Evolutionary conservation across 2,329 filamentous ascomycete genomes (phyloP).

Genomic region (Calonectria pseudoturangicola): DNA sequence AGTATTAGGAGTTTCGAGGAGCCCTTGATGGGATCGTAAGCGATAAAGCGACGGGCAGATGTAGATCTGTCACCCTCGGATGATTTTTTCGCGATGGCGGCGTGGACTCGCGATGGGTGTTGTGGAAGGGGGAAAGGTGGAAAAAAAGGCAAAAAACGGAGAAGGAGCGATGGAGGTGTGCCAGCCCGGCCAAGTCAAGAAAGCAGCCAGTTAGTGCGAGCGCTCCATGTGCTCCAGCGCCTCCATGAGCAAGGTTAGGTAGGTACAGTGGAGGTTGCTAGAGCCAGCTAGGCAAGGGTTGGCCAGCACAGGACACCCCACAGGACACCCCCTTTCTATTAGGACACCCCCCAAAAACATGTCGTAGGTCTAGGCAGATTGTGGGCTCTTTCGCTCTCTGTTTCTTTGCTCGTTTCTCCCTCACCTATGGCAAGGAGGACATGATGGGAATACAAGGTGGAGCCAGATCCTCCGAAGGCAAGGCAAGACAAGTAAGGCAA

Average conservation of each 20-base stretch:
- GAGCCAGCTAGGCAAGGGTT: constrained; percentile 29
- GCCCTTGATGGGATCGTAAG: constrained; percentile 34
- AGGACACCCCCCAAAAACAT: constrained; percentile 2
- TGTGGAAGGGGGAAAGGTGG: constrained; percentile 55
- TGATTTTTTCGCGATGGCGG: constrained; percentile 41
- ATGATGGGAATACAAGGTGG: constrained; percentile 20
- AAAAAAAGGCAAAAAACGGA: constrained; percentile 52
- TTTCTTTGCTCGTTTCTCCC: constrained; percentile 2
- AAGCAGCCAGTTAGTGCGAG: constrained; percentile 28
- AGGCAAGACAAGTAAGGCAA: constrained; percentile 23
- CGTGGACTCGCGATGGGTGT: constrained; percentile 50
- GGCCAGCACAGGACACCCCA: constrained; percentile 23
- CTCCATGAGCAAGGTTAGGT: constrained; percentile 32
- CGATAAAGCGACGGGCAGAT: constrained; percentile 38
- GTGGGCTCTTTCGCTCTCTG: constrained; percentile 4
- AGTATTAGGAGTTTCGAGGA: constrained; percentile 26
- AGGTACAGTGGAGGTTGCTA: constrained; percentile 34
- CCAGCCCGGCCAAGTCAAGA: constrained; percentile 41
- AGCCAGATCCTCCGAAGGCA: constrained; percentile 21
- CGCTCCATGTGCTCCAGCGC: constrained; percentile 45
- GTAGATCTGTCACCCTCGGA: constrained; percentile 41
- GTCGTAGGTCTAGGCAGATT: constrained; percentile 8
- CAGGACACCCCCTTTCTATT: constrained; percentile 8
- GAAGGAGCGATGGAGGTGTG: constrained; percentile 53
- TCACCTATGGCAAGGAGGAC: constrained; percentile 6